phyloP scores from a whole-genome alignment of 2,329 filamentous ascomycete genomes.

The Nemania diffusa region DNA sequence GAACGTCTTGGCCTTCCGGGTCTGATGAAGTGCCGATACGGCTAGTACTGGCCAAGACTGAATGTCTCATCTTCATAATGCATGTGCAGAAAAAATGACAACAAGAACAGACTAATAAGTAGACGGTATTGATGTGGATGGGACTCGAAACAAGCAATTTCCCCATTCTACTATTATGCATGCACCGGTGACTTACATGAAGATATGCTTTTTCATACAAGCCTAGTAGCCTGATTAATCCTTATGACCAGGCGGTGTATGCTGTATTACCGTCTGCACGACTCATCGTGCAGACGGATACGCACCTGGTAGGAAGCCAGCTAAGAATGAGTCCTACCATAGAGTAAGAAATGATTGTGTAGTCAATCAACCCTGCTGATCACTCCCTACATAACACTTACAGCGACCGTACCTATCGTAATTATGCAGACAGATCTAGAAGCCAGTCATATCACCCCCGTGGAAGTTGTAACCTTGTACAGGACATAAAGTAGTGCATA shows the following conservation, averaged over 20 bases:
- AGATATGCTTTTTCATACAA: conserved; percentile 4
- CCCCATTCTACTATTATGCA: conserved; percentile 13
- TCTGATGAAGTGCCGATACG: conserved; percentile 11
- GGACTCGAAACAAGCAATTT: conserved; percentile 4
- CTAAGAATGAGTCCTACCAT: conserved; percentile 16
- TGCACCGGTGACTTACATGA: conserved; percentile 11
- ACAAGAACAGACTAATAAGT: neutral
- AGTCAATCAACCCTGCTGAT: conserved; percentile 1
- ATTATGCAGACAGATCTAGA: neutral
- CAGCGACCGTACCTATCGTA: neutral
- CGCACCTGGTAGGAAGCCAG: conserved; percentile 8
- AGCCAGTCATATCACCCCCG: neutral
- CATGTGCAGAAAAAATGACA: neutral
- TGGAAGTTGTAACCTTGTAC: too few relatives aligned
- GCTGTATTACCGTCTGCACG: neutral
- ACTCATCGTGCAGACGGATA: conserved; percentile 8
- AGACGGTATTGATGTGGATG: neutral
- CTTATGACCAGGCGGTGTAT: conserved; percentile 21
- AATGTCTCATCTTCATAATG: conserved; percentile 5
- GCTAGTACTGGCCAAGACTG: neutral
- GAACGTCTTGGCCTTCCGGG: conserved; percentile 15
- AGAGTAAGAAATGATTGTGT: neutral
- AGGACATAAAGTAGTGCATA: too few relatives aligned
- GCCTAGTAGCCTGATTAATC: conserved; percentile 5
- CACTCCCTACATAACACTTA: neutral